Evolutionary conservation across 805 yeast genomes (phyloP).

Genomic region (Wickerhamomyces hampshirensis): DNA sequence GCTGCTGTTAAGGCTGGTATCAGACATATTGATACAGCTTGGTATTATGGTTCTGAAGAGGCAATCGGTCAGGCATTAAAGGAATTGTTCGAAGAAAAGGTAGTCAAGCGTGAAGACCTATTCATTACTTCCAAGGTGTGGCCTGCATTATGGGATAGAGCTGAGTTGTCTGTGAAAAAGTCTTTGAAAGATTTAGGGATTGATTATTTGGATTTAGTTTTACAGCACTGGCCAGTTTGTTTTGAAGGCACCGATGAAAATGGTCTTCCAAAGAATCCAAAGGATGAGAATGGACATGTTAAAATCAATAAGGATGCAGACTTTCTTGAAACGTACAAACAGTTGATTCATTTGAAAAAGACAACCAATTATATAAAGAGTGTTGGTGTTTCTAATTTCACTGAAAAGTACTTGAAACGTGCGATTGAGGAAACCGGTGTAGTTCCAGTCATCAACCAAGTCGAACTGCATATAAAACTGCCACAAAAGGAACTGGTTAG

Average conservation of each 20-base stretch:
- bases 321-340: slow-evolving; percentile 48
- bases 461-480: slow-evolving; percentile 71
- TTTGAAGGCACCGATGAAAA: slow-evolving; percentile 59
- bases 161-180: slow-evolving; percentile 46
- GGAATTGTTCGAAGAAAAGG: slow-evolving; percentile 37
- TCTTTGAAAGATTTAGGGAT: slow-evolving; percentile 58
- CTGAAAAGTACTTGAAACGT: slow-evolving; percentile 33
- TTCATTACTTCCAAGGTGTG: slow-evolving; percentile 74
- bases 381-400: slow-evolving; percentile 57
- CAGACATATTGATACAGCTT: slow-evolving; percentile 73
- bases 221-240: slow-evolving; percentile 84
- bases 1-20: slow-evolving; percentile 44
- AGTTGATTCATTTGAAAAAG: slow-evolving; percentile 49
- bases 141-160: slow-evolving; percentile 48
- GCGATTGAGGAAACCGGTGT: slow-evolving; percentile 39
- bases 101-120: slow-evolving; percentile 51
- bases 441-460: slow-evolving; percentile 52
- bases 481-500: slow-evolving; percentile 57
- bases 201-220: slow-evolving; percentile 71
- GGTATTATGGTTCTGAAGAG: slow-evolving; percentile 61
- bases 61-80: slow-evolving; percentile 44
- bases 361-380: slow-evolving; percentile 44
- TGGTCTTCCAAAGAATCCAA: slow-evolving; percentile 34
- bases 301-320: slow-evolving; percentile 35
- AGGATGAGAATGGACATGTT: slow-evolving; percentile 30